Percentiles rank a stretch among this genome's conserved stretches.
phyloP scores from a whole-genome alignment of 805 yeast species.

The Ogataea pini region DNA sequence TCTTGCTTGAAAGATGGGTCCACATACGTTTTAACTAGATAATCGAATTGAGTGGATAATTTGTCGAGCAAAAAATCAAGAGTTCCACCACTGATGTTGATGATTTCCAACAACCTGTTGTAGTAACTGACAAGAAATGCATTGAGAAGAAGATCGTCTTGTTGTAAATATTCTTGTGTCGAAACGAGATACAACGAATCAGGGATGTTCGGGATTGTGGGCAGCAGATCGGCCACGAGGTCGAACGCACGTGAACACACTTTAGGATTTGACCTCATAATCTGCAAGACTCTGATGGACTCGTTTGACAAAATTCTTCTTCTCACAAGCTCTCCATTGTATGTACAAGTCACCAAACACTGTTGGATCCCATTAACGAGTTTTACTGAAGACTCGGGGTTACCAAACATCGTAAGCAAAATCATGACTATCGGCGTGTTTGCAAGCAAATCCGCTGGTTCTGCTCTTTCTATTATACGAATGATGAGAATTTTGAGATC shows the following conservation, averaged over 20 bases:
- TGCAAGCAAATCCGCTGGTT: conserved; percentile 37
- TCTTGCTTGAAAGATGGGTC: conserved; percentile 29
- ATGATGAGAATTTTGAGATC: conserved; percentile 30
- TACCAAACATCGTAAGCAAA: conserved; percentile 27
- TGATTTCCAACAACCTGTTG: conserved; percentile 25
- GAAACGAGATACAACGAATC: conserved; percentile 27
- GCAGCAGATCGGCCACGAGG: conserved; percentile 31
- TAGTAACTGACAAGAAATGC: conserved; percentile 35
- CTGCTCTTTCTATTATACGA: conserved; percentile 27
- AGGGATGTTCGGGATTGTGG: conserved; percentile 28
- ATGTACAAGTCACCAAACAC: conserved; percentile 24
- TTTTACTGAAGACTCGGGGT: conserved; percentile 21
- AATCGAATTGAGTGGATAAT: conserved; percentile 24
- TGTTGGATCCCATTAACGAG: conserved; percentile 27
- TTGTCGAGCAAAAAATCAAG: conserved; percentile 16
- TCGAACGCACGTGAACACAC: conserved; percentile 35
- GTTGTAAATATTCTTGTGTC: conserved; percentile 21
- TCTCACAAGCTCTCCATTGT: conserved; percentile 33
- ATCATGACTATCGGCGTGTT: conserved; percentile 31
- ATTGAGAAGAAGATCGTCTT: conserved; percentile 34
- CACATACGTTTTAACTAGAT: conserved; percentile 28
- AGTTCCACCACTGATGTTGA: neutral
- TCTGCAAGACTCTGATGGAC: conserved; percentile 22
- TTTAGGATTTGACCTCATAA: conserved; percentile 28
- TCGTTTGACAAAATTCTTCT: conserved; percentile 32